Evolutionary conservation across 768 basidiomycete genomes (phyloP), one percentile per base, ranked within the genome.

Genomic region (Amanita thiersii): DNA sequence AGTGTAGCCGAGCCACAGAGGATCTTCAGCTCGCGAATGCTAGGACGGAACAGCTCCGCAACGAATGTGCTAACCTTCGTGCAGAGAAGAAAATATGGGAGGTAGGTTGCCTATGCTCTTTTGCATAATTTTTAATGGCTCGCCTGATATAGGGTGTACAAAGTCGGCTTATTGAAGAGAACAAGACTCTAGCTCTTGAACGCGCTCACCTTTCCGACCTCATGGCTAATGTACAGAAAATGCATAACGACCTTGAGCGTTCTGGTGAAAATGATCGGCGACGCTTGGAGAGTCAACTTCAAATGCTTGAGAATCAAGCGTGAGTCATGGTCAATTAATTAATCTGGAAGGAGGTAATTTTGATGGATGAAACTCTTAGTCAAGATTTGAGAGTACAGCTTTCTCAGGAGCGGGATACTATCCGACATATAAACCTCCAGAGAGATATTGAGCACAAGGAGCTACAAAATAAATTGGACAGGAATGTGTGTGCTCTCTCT

Each of bases 1-100:
- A 86, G 50, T 81, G 75, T 46, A 72, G 73, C 47, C 73, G 84
- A 41, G 73, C 81, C 25, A 64, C 75, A 11, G 82, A 86, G 32
- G 82, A 87, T 32, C 64, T 86, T 7, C 66, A 75, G 15, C 59
- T 68, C 5, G 68, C 77, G 2, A 77, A 75, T 47, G 66, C 73
- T 18, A 70, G 72, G 17, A 62, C 82, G 11, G 89, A 93, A 47
- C 81, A 86, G 44, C 64, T 91, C 28, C 78, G 88, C 7, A 88
- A 86, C 50, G 93, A 97, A 52, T 76, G 71, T 48, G 85, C 87
- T 2, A 93, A 88, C 56, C 72, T 96, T 12, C 79, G 85, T 31
- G 92, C 91, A 0, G 94, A 98, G 72, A 93, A 90, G 68, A 83
- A 79, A 54, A 86, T 93, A 25, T 90, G 86, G 84, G 87, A 89